phyloP scores from a whole-genome alignment of 1,284 basidiomycete genomes.

The Afroboletus lepidellus region DNA sequence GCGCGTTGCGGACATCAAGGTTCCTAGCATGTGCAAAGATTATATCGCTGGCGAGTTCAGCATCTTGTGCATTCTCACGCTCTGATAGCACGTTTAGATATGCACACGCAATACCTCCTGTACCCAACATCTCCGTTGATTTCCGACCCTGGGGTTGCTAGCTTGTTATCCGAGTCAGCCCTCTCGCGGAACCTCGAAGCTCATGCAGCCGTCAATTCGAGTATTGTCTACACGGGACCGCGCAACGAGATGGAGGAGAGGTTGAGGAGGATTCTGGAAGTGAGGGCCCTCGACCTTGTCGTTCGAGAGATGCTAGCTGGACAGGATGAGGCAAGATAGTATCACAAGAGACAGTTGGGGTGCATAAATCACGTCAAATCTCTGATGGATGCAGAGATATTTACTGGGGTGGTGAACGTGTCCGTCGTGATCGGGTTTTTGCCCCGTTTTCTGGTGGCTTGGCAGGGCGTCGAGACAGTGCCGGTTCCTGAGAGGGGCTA shows the following conservation, averaged over 20 bases:
- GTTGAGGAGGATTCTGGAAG: constrained; percentile 37
- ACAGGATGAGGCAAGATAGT: neutral
- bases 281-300: constrained; percentile 46
- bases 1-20: constrained; percentile 47
- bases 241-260: constrained; percentile 32
- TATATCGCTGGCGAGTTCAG: constrained; percentile 50
- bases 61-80: neutral
- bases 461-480: neutral
- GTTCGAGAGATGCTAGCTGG: constrained; percentile 46
- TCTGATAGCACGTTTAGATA: constrained; percentile 22
- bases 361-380: neutral
- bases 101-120: constrained; percentile 48
- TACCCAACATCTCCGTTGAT: constrained; percentile 50
- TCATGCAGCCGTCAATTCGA: constrained; percentile 39
- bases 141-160: constrained; percentile 41
- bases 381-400: neutral
- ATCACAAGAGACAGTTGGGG: neutral
- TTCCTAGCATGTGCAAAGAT: constrained; percentile 49
- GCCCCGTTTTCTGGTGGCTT: neutral
- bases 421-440: neutral
- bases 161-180: constrained; percentile 43
- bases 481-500: neutral
- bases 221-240: constrained; percentile 28
- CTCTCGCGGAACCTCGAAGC: constrained; percentile 56
- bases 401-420: neutral